phyloP scores from a whole-genome alignment of 768 basidiomycete species.

The Tricholoma sp. region DNA sequence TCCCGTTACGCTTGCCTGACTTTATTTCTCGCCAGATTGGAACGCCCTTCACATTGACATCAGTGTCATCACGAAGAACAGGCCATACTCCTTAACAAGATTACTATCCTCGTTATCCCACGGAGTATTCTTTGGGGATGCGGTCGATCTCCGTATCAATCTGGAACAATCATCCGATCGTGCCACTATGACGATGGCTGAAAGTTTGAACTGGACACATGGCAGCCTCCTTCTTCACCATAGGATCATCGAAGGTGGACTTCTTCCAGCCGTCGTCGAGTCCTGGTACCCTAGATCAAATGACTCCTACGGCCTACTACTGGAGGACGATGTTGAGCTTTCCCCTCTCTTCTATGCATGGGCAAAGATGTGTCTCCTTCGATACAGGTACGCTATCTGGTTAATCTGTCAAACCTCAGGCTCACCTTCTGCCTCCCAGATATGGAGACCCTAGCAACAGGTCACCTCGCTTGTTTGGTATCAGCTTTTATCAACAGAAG shows the following conservation, averaged over 20 bases:
- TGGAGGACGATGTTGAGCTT: slow-evolving; percentile 85
- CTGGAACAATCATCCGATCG: slow-evolving; percentile 70
- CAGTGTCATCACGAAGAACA: slow-evolving; percentile 71
- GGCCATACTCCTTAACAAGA: slow-evolving; percentile 65
- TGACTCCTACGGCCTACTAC: slow-evolving; percentile 70
- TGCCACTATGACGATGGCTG: slow-evolving; percentile 49
- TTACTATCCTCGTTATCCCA: slow-evolving; percentile 55
- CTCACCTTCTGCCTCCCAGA: slow-evolving; percentile 28
- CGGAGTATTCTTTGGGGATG: slow-evolving; percentile 66
- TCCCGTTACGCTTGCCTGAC: slow-evolving; percentile 12
- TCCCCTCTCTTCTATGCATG: slow-evolving; percentile 84
- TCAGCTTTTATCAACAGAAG: slow-evolving; percentile 86
- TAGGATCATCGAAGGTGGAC: slow-evolving; percentile 72
- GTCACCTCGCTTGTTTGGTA: slow-evolving; percentile 59
- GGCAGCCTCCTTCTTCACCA: slow-evolving; percentile 61
- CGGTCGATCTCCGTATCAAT: slow-evolving; percentile 59
- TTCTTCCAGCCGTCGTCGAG: slow-evolving; percentile 80
- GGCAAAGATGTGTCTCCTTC: slow-evolving; percentile 74
- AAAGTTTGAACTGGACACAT: slow-evolving; percentile 52
- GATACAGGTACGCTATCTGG: slow-evolving; percentile 52
- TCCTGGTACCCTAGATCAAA: slow-evolving; percentile 81
- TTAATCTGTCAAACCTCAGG: neutral
- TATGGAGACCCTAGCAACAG: slow-evolving; percentile 42
- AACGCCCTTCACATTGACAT: slow-evolving; percentile 63
- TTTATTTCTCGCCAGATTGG: slow-evolving; percentile 55